phyloP scores from a whole-genome alignment of 108 stramenopile genomes.

The Aurantiochytrium sp. region DNA sequence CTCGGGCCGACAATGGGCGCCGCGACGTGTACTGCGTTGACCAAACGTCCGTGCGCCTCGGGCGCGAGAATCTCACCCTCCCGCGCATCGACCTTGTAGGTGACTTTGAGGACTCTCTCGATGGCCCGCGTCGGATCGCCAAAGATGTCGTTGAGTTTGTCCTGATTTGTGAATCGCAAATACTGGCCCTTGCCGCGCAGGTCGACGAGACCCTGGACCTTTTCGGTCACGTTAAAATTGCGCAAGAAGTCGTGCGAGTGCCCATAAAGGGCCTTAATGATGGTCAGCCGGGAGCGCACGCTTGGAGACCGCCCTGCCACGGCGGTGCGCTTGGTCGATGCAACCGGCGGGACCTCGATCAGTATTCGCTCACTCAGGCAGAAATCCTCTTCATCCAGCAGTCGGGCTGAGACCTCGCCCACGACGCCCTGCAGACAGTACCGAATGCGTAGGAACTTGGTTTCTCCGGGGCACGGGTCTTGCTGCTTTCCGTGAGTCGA shows the following conservation, averaged over 20 bases:
- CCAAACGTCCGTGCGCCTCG: not conserved
- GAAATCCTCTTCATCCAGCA: not conserved
- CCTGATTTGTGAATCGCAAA: not conserved
- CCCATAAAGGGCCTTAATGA: not conserved
- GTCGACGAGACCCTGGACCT: constrained; percentile 10
- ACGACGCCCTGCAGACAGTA: not conserved
- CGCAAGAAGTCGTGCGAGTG: not conserved
- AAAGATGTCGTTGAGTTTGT: not conserved
- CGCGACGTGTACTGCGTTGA: not conserved
- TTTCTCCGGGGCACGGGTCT: constrained; percentile 10
- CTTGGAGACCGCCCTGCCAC: not conserved
- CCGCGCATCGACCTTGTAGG: not conserved
- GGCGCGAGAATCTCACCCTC: not conserved
- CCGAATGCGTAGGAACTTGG: not conserved
- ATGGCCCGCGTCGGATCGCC: not conserved
- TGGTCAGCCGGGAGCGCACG: not conserved
- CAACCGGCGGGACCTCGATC: not conserved
- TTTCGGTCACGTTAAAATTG: not conserved
- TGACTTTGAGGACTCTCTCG: not conserved
- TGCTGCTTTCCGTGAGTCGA: too few relatives aligned
- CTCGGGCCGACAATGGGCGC: not conserved
- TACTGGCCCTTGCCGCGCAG: not conserved
- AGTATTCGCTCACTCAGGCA: not conserved
- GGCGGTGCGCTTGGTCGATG: not conserved
- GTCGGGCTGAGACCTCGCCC: not conserved